Evolutionary conservation across 495 filamentous ascomycete species (phyloP).

Genomic region (Aspergillus taichungensis): DNA sequence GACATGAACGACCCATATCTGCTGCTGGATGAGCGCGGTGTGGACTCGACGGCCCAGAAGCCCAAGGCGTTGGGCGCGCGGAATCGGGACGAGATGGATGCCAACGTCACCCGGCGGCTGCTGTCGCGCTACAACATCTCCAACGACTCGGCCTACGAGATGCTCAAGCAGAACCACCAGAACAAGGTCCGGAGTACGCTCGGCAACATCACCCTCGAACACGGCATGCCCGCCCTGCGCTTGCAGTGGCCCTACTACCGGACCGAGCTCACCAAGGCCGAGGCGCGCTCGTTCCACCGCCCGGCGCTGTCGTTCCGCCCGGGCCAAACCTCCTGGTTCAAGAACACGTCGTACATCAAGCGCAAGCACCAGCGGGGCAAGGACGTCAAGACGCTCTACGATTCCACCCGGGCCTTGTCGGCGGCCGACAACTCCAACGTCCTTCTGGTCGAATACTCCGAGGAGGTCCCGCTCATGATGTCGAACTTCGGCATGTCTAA

Average conservation of each 20-base stretch:
- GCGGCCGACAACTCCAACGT: slow-evolving; percentile 80
- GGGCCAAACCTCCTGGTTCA: slow-evolving; percentile 46
- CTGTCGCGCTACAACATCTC: slow-evolving; percentile 85
- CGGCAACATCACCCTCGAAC: slow-evolving; percentile 77
- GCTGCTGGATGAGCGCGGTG: slow-evolving; percentile 58
- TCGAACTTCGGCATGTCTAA: slow-evolving; percentile 97
- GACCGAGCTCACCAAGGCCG: slow-evolving; percentile 65
- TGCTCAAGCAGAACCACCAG: slow-evolving; percentile 92
- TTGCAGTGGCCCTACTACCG: slow-evolving; percentile 92
- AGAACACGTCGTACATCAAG: slow-evolving; percentile 44
- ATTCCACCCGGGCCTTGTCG: slow-evolving; percentile 64
- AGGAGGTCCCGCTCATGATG: slow-evolving; percentile 82
- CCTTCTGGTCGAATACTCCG: slow-evolving; percentile 87
- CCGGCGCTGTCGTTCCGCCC: slow-evolving; percentile 58
- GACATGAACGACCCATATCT: slow-evolving; percentile 87
- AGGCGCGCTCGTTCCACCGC: slow-evolving; percentile 87
- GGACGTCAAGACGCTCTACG: slow-evolving; percentile 64
- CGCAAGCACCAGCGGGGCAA: slow-evolving; percentile 71
- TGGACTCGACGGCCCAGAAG: slow-evolving; percentile 38
- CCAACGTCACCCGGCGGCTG: slow-evolving; percentile 38
- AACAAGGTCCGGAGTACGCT: slow-evolving; percentile 89
- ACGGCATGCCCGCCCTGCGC: slow-evolving; percentile 81
- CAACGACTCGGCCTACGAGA: slow-evolving; percentile 90
- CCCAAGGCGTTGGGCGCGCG: slow-evolving; percentile 26
- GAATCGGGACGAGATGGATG: slow-evolving; percentile 31